Evolutionary conservation across 169 alveolate species (phyloP).

Genomic region (Plasmodium berghei): DNA sequence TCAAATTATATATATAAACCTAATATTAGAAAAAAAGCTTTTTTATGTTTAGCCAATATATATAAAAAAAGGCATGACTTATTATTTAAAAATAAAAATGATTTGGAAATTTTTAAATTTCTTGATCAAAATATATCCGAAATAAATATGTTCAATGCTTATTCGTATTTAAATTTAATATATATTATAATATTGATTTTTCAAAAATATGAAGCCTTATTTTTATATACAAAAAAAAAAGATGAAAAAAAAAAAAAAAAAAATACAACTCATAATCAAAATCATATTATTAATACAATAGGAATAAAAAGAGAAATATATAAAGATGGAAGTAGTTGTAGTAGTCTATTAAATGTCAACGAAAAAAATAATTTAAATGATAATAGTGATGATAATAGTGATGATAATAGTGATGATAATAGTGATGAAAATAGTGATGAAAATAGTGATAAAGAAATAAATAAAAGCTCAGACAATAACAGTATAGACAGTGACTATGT

Average conservation of each 20-base stretch:
- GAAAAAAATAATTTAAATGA: background rate
- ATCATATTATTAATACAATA: no score
- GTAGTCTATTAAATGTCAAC: background rate
- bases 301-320: constrained; percentile 8
- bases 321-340: background rate
- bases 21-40: constrained; percentile 86
- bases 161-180: constrained; percentile 43
- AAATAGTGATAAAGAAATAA: background rate
- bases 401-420: background rate
- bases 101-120: constrained; percentile 75
- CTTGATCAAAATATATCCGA: constrained; percentile 68
- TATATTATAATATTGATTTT: constrained; percentile 51
- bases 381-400: background rate
- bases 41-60: constrained; percentile 84
- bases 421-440: background rate
- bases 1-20: constrained; percentile 77
- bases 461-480: background rate
- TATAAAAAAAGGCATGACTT: constrained; percentile 74
- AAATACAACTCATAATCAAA: background rate
- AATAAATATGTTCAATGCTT: constrained; percentile 47
- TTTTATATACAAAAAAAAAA: constrained; percentile 27
- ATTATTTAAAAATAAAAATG: constrained; percentile 74
- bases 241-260: constrained; percentile 8
- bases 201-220: constrained; percentile 44
- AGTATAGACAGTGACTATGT: background rate